Evolutionary conservation across 129 eudicot genomes (phyloP).

Genomic region (Chrysanthemum seticuspe): DNA sequence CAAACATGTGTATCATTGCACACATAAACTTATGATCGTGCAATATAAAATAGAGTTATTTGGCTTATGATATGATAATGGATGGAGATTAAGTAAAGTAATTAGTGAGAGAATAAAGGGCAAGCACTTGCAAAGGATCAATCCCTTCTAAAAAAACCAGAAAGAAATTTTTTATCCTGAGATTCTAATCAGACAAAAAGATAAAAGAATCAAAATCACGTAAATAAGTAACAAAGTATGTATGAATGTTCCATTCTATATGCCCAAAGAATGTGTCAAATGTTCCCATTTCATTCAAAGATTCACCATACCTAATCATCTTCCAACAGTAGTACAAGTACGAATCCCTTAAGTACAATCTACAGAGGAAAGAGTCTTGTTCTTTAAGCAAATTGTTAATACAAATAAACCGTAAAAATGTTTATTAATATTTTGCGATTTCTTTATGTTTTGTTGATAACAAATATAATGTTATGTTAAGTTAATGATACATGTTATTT

Average conservation of each 20-base stretch:
- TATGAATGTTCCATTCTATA: conserved; percentile 18
- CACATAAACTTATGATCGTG: background rate
- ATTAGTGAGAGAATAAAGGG: conserved; percentile 28
- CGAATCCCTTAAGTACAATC: background rate
- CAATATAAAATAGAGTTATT: conserved; percentile 2
- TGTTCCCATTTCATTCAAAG: conserved; percentile 21
- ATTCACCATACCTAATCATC: conserved; percentile 19
- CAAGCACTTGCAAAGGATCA: conserved; percentile 32
- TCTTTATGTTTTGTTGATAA: no score
- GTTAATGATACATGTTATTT: no score
- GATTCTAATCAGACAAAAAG: conserved; percentile 20
- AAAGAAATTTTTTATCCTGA: conserved; percentile 13
- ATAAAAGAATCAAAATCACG: background rate
- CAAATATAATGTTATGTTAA: no score
- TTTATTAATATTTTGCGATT: no score
- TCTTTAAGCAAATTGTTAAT: no score
- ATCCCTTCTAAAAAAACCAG: conserved; percentile 24
- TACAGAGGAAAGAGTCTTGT: no score
- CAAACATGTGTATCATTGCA: background rate
- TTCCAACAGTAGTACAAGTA: background rate
- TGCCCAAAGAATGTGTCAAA: conserved; percentile 28
- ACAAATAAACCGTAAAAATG: no score
- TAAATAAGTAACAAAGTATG: conserved; percentile 3
- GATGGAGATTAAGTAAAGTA: conserved; percentile 22
- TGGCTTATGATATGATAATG: background rate